Evolutionary conservation across 495 filamentous ascomycete genomes (phyloP).

Genomic region (Penicillium subrubescens): DNA sequence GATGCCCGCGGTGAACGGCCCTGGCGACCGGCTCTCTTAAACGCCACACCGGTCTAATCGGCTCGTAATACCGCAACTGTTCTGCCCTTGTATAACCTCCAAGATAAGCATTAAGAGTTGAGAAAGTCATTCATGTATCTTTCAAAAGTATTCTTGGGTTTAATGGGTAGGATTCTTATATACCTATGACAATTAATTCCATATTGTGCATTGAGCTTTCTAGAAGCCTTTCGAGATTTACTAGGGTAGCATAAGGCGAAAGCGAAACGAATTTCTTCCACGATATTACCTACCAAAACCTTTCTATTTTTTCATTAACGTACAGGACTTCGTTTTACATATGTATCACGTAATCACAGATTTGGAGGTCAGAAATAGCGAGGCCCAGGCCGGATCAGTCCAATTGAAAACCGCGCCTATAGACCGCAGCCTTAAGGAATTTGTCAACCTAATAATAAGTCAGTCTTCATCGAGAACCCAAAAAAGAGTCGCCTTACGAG

Average conservation of each 20-base stretch:
- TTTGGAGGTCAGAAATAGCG: background rate
- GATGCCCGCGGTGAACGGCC: slow-evolving; percentile 18
- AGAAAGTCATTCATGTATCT: too few species aligned
- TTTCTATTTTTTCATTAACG: too few species aligned
- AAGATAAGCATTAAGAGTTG: background rate
- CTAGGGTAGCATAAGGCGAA: background rate
- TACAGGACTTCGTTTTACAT: too few species aligned
- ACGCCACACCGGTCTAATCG: slow-evolving; percentile 23
- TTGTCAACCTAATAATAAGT: background rate
- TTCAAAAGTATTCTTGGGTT: too few species aligned
- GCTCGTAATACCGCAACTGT: slow-evolving; percentile 13
- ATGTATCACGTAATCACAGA: too few species aligned
- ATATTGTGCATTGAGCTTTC: too few species aligned
- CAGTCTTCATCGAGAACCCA: background rate
- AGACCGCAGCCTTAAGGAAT: background rate
- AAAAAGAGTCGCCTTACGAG: background rate
- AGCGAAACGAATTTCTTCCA: too few species aligned
- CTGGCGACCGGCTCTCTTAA: slow-evolving; percentile 12
- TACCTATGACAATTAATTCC: too few species aligned
- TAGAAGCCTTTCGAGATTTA: background rate
- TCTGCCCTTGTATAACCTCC: background rate
- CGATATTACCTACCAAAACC: too few species aligned
- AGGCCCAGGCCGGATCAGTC: background rate
- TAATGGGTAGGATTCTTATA: too few species aligned
- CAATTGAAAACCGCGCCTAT: background rate